These are phyloP conservation scores for Oemleria cerasiformis DNA, from an alignment of 306 rosid genomes.

Conservation along the genomic window DNA sequence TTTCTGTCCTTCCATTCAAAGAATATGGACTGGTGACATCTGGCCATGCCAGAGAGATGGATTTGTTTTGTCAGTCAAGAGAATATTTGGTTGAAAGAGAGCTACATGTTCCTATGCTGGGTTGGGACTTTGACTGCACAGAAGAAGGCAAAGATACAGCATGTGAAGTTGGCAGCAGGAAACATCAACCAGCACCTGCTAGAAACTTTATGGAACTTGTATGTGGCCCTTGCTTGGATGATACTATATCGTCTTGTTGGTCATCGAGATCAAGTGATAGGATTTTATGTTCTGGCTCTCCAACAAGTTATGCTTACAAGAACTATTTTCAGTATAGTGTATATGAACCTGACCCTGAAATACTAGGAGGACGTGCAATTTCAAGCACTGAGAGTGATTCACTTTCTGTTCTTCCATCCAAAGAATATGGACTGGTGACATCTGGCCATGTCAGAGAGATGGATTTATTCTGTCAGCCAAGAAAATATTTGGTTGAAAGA, in stretches of 20 bases:
- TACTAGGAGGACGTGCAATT: conserved; percentile 25
- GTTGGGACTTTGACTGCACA: conserved; percentile 31
- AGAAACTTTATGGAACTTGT: conserved; percentile 37
- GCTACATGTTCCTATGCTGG: conserved; percentile 42
- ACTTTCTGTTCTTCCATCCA: conserved; percentile 26
- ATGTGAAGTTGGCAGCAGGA: conserved; percentile 26
- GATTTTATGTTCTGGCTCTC: conserved; percentile 29
- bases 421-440: conserved; percentile 29
- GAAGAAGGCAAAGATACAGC: conserved; percentile 28
- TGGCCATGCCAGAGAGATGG: conserved; percentile 33
- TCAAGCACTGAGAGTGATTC: conserved; percentile 28
- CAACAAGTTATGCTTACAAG: conserved; percentile 26
- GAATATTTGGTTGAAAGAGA: conserved; percentile 30
- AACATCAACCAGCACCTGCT: conserved; percentile 30
- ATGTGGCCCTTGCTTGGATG: conserved; percentile 31
- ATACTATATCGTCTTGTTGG: conserved; percentile 35
- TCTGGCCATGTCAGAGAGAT: conserved; percentile 32
- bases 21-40: conserved; percentile 27
- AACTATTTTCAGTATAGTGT: conserved; percentile 29
- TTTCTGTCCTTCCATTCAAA: conserved; percentile 29
- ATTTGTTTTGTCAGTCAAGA: conserved; percentile 19
- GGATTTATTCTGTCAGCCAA: conserved; percentile 24
- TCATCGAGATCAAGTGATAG: conserved; percentile 35
- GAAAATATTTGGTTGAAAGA: conserved; percentile 23
- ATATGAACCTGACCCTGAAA: conserved; percentile 36